Base-by-base conservation (phyloP, 2,329 filamentous ascomycete species). In the Stachybotrys chlorohalonatus region DNA sequence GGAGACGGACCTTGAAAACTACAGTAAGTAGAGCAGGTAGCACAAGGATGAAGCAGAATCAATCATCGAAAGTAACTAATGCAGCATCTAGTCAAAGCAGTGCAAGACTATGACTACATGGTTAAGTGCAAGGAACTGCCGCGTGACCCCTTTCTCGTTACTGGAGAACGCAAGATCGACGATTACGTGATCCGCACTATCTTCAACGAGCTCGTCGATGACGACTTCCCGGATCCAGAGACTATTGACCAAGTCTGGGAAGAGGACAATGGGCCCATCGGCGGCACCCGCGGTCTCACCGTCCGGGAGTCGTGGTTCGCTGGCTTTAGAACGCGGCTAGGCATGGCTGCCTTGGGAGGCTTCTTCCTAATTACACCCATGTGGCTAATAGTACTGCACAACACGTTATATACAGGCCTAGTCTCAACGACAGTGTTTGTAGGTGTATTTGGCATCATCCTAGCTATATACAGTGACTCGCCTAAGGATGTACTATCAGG, bases 331-430 rank as follows among this genome's bases (percentile, higher is more conserved):
- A 31, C 11, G 11, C 36, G 51, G 36, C 15, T 53, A 7, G 42
- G 31, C 36, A 46, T 53, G 51, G 51, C 51, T 11, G 39, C 51
- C 7, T 11, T 53, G 8, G 51, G 51, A 31, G 51, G 36, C 16
- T n/a, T 31, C 24, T 45, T 53, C 11, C 51, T 53, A 7, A 53
- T 53, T 47, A 42, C 32, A 17, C 51, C 51, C 7, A 53, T 53
- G 51, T 53, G 51, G 51, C n/a, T 53, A 42, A 53, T 53, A 42
- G 51, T 53, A 31, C 42, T 53, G 17, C 32, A 53, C 24, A 53
- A 46, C 51, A 46, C 36, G 32, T 16, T 47, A 13, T 53, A 53
- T 31, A 47, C 42, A 7, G 36, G 32, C 9, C 24, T 53, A 7
- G 42, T 47, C 15, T 11, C 51, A 15, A 53, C 51, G 24, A 53